A percentile compares a stretch with the other conserved stretches of the same genome.
phyloP scores from a whole-genome alignment of 1,284 basidiomycete genomes.

The Ustilago trichophora region DNA sequence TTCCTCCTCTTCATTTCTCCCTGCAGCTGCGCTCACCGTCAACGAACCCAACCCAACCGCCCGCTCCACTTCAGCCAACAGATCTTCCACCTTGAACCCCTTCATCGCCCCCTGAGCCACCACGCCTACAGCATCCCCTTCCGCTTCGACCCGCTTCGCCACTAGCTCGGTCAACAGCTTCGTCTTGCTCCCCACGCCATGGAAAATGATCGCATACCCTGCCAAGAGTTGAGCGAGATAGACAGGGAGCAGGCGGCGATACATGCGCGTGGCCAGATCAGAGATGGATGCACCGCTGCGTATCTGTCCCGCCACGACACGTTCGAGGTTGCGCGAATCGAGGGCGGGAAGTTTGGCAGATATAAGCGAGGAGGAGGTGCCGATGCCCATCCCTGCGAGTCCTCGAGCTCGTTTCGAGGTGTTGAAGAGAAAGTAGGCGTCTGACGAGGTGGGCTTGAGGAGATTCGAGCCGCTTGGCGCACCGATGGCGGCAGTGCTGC shows the following conservation, averaged over 20 bases:
- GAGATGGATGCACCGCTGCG: constrained; percentile 10
- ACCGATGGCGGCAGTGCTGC: not conserved
- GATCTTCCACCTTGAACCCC: constrained; percentile 49
- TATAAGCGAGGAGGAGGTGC: constrained; percentile 24
- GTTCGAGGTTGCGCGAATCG: constrained; percentile 23
- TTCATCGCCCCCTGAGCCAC: constrained; percentile 47
- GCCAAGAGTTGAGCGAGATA: constrained; percentile 42
- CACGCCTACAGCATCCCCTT: constrained; percentile 44
- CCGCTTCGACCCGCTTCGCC: constrained; percentile 15
- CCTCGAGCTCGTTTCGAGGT: constrained; percentile 34
- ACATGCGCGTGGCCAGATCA: constrained; percentile 30
- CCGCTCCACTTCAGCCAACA: constrained; percentile 33
- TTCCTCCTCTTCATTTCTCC: not conserved
- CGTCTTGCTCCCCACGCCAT: constrained; percentile 42
- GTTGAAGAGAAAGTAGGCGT: constrained; percentile 52
- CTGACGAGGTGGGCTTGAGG: constrained; percentile 41
- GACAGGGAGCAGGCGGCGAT: constrained; percentile 31
- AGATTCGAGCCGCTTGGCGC: constrained; percentile 15
- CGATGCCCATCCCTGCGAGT: constrained; percentile 31
- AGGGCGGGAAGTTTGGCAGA: constrained; percentile 29
- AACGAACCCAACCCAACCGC: constrained; percentile 27
- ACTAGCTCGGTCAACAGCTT: constrained; percentile 28
- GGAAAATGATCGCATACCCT: constrained; percentile 46
- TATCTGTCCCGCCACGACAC: constrained; percentile 13
- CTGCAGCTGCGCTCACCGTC: constrained; percentile 9